These are phyloP conservation scores for Suillus cothurnatus DNA, from an alignment of 768 basidiomycete species.

Conservation along the genomic window DNA sequence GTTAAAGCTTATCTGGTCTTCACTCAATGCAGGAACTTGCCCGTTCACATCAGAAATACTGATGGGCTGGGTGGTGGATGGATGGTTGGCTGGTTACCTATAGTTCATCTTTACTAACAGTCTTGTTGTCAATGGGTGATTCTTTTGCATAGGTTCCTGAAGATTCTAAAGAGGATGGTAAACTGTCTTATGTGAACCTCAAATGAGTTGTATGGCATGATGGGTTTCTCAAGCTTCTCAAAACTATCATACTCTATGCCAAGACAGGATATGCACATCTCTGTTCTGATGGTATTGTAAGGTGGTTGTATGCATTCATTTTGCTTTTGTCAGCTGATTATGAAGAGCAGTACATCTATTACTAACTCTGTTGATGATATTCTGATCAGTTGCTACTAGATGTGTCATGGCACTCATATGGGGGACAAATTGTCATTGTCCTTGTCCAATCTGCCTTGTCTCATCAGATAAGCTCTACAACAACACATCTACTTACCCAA, in stretches of 20 bases:
- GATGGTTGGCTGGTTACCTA: constrained; percentile 41
- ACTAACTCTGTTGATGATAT: constrained; percentile 22
- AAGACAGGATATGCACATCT: constrained; percentile 21
- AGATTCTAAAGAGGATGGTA: constrained; percentile 31
- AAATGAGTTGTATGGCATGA: constrained; percentile 41
- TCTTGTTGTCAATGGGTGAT: too few relatives aligned
- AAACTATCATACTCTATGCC: constrained; percentile 21
- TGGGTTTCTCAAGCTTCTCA: constrained; percentile 32
- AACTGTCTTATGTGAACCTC: constrained; percentile 31
- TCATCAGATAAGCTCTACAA: constrained; percentile 27
- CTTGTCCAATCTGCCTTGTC: constrained; percentile 42
- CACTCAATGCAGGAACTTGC: constrained; percentile 35
- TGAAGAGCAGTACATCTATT: constrained; percentile 45
- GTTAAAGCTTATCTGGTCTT: constrained; percentile 41
- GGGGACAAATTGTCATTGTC: constrained; percentile 27
- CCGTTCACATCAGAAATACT: constrained; percentile 35
- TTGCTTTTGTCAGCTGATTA: constrained; percentile 43
- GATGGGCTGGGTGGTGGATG: constrained; percentile 34
- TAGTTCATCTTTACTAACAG: constrained; percentile 24
- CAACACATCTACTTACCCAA: constrained; percentile 17
- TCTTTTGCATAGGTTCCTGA: constrained; percentile 14
- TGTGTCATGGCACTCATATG: constrained; percentile 38
- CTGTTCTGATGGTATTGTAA: constrained; percentile 34
- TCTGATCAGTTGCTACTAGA: constrained; percentile 21
- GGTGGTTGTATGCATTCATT: constrained; percentile 36